Base-by-base conservation (phyloP, 2,329 filamentous ascomycete genomes). In the Coniochaeta sp. region DNA sequence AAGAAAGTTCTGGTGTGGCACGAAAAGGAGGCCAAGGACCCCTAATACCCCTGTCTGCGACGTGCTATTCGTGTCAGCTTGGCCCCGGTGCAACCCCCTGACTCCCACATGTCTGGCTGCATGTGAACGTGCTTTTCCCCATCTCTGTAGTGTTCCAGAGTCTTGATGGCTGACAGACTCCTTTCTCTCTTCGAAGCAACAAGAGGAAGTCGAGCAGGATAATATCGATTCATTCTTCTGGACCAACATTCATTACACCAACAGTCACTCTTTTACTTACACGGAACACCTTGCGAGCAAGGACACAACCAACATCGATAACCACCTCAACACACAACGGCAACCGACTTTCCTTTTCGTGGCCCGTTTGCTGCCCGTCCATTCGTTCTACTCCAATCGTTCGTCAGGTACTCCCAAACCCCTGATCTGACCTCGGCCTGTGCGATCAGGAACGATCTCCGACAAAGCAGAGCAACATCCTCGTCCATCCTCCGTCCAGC, bases 371-470 rank as follows among this genome's bases (percentile, higher is more conserved):
- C 45, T n/a, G n/a, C n/a, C n/a, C 16, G 54, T 56, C 26, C 59
- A 51, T 53, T 56, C 58, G 24, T 51, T 56, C 49, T 54, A 50
- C 54, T 51, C 57, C 55, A 59, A 56, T 59, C 55, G 56, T 22
- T 27, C 35, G 58, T 56, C 57, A 55, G 58, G 52, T 58, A 53
- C n/a, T n/a, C n/a, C n/a, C 52, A 48, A 46, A 26, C 61, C 59
- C 61, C 62, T 64, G 62, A 64, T 63, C 58, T 52, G 54, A 53
- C 52, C 48, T 48, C 28, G n/a, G 38, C 47, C 14, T 35, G 47
- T 35, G 22, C 47, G 47, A 49, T 49, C 47, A 35, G 8, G 47
- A 33, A 28, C 22, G 18, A 28, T 49, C 47, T 49, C 47, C 35
- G 47, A 49, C 47, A 49, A n/a, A 32, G 28, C 38, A 38, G 26